Evolutionary conservation across 345 rosid species (phyloP).

Genomic region (rapeseed (Brassica napus)): DNA sequence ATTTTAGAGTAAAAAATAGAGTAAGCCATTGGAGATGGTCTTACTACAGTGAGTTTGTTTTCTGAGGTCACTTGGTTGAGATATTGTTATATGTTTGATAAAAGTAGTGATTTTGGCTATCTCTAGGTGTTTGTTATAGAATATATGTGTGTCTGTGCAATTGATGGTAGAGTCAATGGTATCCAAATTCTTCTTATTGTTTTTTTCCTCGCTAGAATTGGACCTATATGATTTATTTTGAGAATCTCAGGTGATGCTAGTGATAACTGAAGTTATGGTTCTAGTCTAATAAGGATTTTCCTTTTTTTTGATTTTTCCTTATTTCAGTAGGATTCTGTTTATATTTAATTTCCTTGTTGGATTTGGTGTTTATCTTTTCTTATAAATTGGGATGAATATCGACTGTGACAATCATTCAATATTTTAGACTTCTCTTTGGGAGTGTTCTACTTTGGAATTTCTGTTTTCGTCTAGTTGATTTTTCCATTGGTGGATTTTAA

Average conservation of each 20-base stretch:
- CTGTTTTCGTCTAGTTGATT: neutral
- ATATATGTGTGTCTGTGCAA: constrained; percentile 82
- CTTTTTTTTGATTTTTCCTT: constrained; percentile 3
- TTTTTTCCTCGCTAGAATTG: constrained; percentile 10
- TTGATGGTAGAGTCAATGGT: constrained; percentile 58
- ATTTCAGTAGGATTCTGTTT: neutral
- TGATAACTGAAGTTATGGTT: constrained; percentile 10
- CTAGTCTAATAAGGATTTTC: neutral
- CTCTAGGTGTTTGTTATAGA: constrained; percentile 37
- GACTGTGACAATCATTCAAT: neutral
- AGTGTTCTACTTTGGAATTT: neutral
- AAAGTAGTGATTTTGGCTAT: constrained; percentile 4
- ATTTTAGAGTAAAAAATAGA: no score
- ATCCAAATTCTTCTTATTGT: constrained; percentile 52
- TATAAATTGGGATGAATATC: neutral
- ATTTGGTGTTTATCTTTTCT: neutral
- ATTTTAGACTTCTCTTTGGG: neutral
- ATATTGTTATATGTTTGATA: constrained; percentile 23
- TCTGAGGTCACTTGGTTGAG: constrained; percentile 19
- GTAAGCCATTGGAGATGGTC: no score
- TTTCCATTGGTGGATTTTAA: constrained; percentile 4
- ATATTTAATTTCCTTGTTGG: neutral
- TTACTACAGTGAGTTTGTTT: neutral
- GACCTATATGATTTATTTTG: neutral
- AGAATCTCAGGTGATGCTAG: constrained; percentile 22